Evolutionary conservation across 805 yeast species (phyloP).

Genomic region (Monosporozyma yasuniensis): DNA sequence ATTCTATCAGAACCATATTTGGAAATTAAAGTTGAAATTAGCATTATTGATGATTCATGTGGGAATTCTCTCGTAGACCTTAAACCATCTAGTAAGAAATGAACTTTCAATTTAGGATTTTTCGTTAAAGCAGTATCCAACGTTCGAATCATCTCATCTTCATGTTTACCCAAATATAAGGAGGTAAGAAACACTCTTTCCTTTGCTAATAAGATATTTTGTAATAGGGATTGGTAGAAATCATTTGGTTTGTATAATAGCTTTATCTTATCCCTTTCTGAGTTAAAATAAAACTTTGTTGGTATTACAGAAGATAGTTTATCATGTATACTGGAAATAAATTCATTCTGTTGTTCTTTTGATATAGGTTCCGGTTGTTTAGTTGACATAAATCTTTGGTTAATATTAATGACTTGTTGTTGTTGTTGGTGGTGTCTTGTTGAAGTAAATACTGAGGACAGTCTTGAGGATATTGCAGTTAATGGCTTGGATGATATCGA

Average conservation of each 20-base stretch:
- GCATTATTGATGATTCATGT: constrained; percentile 57
- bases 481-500: not conserved
- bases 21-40: constrained; percentile 56
- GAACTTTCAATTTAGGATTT: constrained; percentile 58
- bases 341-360: not conserved
- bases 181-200: constrained; percentile 71
- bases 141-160: constrained; percentile 62
- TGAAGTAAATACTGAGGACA: not conserved
- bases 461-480: not conserved
- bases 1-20: constrained; percentile 59
- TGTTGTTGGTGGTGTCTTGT: not conserved
- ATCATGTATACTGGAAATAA: not conserved
- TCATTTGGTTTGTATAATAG: constrained; percentile 56
- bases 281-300: constrained; percentile 44
- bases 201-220: constrained; percentile 54
- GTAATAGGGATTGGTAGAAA: constrained; percentile 61
- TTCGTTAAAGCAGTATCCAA: constrained; percentile 48
- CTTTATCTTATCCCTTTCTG: constrained; percentile 42
- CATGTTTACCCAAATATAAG: constrained; percentile 76
- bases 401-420: not conserved
- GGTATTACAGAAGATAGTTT: not conserved
- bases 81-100: constrained; percentile 74
- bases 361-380: not conserved
- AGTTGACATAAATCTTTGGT: not conserved
- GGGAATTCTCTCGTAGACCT: constrained; percentile 94